phyloP scores from a whole-genome alignment of 768 basidiomycete species.

The Mycena galericulata region DNA sequence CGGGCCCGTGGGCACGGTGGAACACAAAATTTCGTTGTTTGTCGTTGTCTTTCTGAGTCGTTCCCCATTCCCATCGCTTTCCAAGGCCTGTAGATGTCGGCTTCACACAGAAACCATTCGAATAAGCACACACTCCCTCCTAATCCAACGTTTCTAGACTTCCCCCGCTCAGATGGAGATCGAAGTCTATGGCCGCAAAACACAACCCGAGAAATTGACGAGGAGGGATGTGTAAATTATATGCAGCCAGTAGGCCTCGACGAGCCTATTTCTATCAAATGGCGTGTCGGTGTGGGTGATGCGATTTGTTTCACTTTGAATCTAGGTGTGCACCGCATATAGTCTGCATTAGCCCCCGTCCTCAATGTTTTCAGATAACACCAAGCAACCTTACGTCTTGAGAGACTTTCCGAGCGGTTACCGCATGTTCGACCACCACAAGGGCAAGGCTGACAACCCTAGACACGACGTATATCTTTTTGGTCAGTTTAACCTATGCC shows the following conservation, averaged over 20 bases:
- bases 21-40: no score
- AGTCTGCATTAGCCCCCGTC: slow-evolving; percentile 5
- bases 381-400: slow-evolving; percentile 65
- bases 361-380: slow-evolving; percentile 45
- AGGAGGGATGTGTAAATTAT: slow-evolving; percentile 77
- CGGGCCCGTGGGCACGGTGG: no score
- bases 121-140: slow-evolving; percentile 56
- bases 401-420: slow-evolving; percentile 76
- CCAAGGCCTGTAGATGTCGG: no score
- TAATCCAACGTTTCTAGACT: slow-evolving; percentile 68
- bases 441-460: slow-evolving; percentile 64
- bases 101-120: slow-evolving; percentile 34
- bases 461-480: slow-evolving; percentile 85
- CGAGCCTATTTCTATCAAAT: slow-evolving; percentile 65
- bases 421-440: slow-evolving; percentile 79
- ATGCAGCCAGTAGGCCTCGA: slow-evolving; percentile 68
- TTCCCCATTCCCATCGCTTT: no score
- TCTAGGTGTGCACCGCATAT: slow-evolving; percentile 54
- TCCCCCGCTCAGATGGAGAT: slow-evolving; percentile 73
- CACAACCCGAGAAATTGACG: slow-evolving; percentile 63
- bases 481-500: slow-evolving; percentile 56
- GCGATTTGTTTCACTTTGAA: slow-evolving; percentile 57
- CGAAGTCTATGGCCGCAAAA: slow-evolving; percentile 65
- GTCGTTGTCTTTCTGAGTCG: no score
- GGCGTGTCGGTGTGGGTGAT: slow-evolving; percentile 61